Evolutionary conservation across 1,284 basidiomycete genomes (phyloP).

Genomic region (Kwoniella shivajii): DNA sequence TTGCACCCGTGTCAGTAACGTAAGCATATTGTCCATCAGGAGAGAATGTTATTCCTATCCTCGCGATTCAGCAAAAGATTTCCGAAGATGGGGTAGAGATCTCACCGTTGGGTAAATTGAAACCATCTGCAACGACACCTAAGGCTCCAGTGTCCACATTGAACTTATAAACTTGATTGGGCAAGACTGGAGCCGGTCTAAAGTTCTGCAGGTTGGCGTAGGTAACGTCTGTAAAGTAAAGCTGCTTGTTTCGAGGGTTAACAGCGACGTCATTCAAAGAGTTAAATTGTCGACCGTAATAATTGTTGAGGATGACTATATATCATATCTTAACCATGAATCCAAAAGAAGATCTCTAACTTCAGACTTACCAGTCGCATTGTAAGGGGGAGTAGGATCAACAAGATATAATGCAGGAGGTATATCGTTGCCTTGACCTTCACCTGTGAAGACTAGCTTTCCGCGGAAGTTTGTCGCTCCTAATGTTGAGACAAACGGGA

Average conservation of each 20-base stretch:
- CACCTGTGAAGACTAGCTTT: conserved; percentile 66
- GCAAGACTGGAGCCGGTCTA: conserved; percentile 65
- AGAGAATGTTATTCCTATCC: conserved; percentile 72
- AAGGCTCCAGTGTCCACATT: conserved; percentile 66
- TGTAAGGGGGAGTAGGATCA: conserved; percentile 65
- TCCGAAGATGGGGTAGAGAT: too few species aligned
- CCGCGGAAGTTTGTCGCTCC: conserved; percentile 64
- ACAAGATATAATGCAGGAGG: conserved; percentile 68
- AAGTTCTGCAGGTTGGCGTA: conserved; percentile 64
- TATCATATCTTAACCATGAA: too few species aligned
- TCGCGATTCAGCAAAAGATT: too few species aligned
- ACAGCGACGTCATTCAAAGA: conserved; percentile 76
- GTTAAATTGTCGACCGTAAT: conserved; percentile 76
- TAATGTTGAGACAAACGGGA: too few species aligned
- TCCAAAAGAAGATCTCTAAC: neutral
- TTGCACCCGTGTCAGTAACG: conserved; percentile 58
- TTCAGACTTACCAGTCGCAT: conserved; percentile 57
- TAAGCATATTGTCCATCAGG: conserved; percentile 67
- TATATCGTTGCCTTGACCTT: conserved; percentile 63
- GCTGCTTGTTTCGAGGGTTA: conserved; percentile 57
- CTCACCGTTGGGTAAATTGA: conserved; percentile 54
- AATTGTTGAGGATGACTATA: conserved; percentile 66
- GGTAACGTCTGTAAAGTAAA: conserved; percentile 60
- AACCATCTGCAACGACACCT: conserved; percentile 69
- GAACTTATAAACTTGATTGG: conserved; percentile 72